Conservation (phyloP, 495 filamentous ascomycete genomes). For the Pyronema omphalodes region DNA sequence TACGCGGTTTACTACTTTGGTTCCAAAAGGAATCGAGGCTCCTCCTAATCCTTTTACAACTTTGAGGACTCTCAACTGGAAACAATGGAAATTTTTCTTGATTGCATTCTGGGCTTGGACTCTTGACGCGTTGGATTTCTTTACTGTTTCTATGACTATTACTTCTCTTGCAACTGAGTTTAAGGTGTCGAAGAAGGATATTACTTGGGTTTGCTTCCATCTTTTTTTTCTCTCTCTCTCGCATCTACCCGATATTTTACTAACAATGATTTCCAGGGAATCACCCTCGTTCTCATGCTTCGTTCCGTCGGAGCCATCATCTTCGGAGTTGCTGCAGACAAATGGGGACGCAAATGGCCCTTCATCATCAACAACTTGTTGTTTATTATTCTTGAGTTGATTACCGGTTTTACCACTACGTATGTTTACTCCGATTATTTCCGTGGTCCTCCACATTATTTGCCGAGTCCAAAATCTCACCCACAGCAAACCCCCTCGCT, state of each 20-base stretch:
- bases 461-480: not conserved
- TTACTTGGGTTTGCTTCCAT: constrained; percentile 26
- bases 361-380: constrained; percentile 56
- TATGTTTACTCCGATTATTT: constrained; percentile 2
- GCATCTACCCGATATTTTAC: not conserved
- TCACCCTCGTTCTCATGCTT: constrained; percentile 53
- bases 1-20: constrained; percentile 54
- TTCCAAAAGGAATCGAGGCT: constrained; percentile 51
- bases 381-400: constrained; percentile 41
- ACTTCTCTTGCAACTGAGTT: constrained; percentile 49
- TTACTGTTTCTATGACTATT: constrained; percentile 53
- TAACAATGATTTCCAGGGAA: constrained; percentile 15
- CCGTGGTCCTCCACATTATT: not conserved
- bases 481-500: not conserved
- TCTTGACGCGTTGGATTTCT: constrained; percentile 40
- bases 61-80: constrained; percentile 45
- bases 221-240: not conserved
- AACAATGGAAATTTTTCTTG: constrained; percentile 58
- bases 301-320: constrained; percentile 51
- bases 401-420: constrained; percentile 31
- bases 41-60: constrained; percentile 63
- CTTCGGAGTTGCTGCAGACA: constrained; percentile 57
- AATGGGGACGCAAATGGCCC: constrained; percentile 62
- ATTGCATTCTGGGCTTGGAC: constrained; percentile 5
- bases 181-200: constrained; percentile 35